Evolutionary conservation across 179 eudicot genomes (phyloP).

Genomic region (Gypsophila paniculata): DNA sequence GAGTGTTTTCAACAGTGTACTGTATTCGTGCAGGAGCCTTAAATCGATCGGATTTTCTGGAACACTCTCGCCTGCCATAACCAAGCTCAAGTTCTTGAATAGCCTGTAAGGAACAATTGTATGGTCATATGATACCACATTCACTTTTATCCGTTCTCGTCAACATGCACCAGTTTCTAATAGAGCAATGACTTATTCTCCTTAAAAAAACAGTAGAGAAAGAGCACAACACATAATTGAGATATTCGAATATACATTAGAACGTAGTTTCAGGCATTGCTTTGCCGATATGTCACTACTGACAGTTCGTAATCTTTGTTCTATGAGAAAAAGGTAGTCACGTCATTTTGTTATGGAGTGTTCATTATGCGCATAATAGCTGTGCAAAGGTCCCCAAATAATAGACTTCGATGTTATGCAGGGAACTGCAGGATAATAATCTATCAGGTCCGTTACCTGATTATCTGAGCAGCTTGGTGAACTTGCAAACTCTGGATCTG

Average conservation of each 20-base stretch:
- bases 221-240: too few relatives aligned
- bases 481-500: constrained; percentile 63
- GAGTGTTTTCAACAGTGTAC: neutral
- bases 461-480: constrained; percentile 52
- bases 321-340: too few relatives aligned
- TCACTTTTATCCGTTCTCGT: neutral
- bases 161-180: too few relatives aligned
- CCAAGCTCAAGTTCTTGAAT: constrained; percentile 62
- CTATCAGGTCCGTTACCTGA: constrained; percentile 72
- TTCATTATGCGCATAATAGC: too few relatives aligned
- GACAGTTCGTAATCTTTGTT: too few relatives aligned
- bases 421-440: constrained; percentile 79
- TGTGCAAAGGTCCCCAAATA: neutral
- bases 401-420: constrained; percentile 28
- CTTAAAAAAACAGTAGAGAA: too few relatives aligned
- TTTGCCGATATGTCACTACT: too few relatives aligned
- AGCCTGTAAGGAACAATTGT: constrained; percentile 58
- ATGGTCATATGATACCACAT: neutral
- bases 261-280: too few relatives aligned
- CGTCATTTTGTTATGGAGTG: too few relatives aligned
- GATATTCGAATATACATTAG: too few relatives aligned
- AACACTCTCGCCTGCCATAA: constrained; percentile 71
- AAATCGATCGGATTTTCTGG: constrained; percentile 77
- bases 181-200: too few relatives aligned
- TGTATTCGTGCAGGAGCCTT: constrained; percentile 59